phyloP scores from a whole-genome alignment of 1,139 yeast genomes.

The Blastobotrys ciferrii region DNA sequence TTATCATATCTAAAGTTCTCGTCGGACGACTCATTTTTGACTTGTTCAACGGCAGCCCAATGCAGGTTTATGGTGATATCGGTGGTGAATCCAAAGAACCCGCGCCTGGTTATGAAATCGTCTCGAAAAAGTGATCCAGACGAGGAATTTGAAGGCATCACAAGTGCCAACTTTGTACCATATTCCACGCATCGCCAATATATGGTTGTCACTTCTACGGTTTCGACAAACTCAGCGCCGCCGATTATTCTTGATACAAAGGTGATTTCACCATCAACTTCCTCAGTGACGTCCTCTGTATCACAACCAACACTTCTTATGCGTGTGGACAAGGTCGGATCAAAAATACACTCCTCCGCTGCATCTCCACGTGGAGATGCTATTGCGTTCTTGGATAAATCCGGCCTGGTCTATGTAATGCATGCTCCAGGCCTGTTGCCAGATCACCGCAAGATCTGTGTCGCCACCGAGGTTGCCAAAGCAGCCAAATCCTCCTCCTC shows the following conservation, averaged over 20 bases:
- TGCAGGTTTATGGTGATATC: slow-evolving; percentile 74
- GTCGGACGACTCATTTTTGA: slow-evolving; percentile 61
- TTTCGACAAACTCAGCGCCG: slow-evolving; percentile 53
- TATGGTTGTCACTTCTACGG: slow-evolving; percentile 60
- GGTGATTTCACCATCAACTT: slow-evolving; percentile 36
- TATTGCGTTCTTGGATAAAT: slow-evolving; percentile 72
- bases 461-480: slow-evolving; percentile 74
- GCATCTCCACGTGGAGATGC: slow-evolving; percentile 87
- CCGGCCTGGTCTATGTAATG: slow-evolving; percentile 71
- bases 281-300: slow-evolving; percentile 33
- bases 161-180: slow-evolving; percentile 74
- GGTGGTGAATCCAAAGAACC: slow-evolving; percentile 60
- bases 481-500: slow-evolving; percentile 60
- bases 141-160: slow-evolving; percentile 76
- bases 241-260: slow-evolving; percentile 62
- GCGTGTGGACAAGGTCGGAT: slow-evolving; percentile 78
- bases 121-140: slow-evolving; percentile 59
- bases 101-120: slow-evolving; percentile 68
- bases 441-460: slow-evolving; percentile 58
- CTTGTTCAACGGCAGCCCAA: slow-evolving; percentile 84
- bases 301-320: slow-evolving; percentile 56
- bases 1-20: slow-evolving; percentile 72
- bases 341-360: slow-evolving; percentile 67
- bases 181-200: slow-evolving; percentile 38
- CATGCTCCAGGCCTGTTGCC: slow-evolving; percentile 50